Evolutionary conservation across 805 yeast species (phyloP), one percentile per base, ranked within the genome.

Genomic region (Maudiozyma barnettii): DNA sequence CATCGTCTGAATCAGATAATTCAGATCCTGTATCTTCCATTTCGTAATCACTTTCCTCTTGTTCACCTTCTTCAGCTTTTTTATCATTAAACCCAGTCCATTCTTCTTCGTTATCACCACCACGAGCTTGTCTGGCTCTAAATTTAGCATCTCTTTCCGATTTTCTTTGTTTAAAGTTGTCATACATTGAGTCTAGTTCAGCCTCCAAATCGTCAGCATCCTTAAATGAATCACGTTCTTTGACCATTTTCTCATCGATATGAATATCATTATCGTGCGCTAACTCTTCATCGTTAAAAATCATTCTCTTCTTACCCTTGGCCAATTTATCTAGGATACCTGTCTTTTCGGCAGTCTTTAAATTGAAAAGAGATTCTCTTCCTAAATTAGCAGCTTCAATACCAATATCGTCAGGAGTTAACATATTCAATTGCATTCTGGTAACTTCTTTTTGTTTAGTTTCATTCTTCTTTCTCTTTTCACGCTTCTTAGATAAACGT

Each of bases 351-450:
- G 96, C 96, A n/a, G 77, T 68, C 59, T 80, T 83, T 63, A 93
- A 73, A 60, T 82, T 87, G 71, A 93, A 93, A 49, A 88, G 70
- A 1, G 90, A 76, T 49, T 84, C 90, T 47, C 83, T 74, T 35
- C 93, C 96, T 50, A 79, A 72, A 45, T 77, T 76, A 16, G 87
- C 91, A 16, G 96, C 96, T 63, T 93, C 99, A 46, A 87, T 73
- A 76, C 98, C 97, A 52, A 93, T 81, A 60, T 89, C 95, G 70
- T 76, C 78, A 60, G 95, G 96, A 5, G 96, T 86, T 49, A 85
- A 72, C 96, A 93, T 90, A 65, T 86, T 87, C 91, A 93, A 82
- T 69, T 93, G 97, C 85, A 88, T 82, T 70, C 98, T 79, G 43
- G 76, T 73, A 43, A 91, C 78, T 62, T 91, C 97, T 65, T 84